These are phyloP conservation scores for Phialemoniopsis sp. DNA, from an alignment of 2,329 filamentous ascomycete species.

Conservation along the genomic window DNA sequence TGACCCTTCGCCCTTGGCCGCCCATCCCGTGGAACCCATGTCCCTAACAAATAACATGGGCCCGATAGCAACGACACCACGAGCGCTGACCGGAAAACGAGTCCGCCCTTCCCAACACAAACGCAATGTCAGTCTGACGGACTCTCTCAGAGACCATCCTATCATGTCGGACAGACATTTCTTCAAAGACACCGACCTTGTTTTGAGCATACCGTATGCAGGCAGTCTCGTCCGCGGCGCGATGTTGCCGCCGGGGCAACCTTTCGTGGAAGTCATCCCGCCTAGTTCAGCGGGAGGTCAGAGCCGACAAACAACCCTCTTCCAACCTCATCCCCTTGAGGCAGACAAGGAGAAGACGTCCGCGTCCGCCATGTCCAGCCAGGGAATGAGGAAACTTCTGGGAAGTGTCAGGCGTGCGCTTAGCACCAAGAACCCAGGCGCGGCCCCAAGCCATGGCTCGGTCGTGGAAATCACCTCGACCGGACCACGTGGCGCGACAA, in stretches of 20 bases:
- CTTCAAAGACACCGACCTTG: conserved; percentile 51
- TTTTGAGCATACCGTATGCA: conserved; percentile 63
- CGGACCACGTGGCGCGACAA: conserved; percentile 48
- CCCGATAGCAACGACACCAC: conserved; percentile 54
- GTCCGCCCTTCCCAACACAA: conserved; percentile 63
- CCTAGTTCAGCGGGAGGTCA: conserved; percentile 39
- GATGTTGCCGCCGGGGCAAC: conserved; percentile 74
- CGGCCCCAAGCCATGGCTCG: conserved; percentile 39
- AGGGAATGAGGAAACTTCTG: conserved; percentile 81
- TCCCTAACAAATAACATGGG: conserved; percentile 39
- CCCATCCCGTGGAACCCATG: conserved; percentile 53
- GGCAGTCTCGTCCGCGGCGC: conserved; percentile 87
- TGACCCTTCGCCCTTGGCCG: conserved; percentile 38
- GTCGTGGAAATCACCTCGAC: conserved; percentile 45
- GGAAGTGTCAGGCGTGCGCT: conserved; percentile 81
- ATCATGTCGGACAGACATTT: conserved; percentile 40
- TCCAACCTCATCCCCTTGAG: conserved; percentile 33
- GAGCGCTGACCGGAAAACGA: conserved; percentile 53
- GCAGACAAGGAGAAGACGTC: conserved; percentile 36
- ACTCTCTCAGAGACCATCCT: conserved; percentile 71
- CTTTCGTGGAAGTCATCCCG: conserved; percentile 68
- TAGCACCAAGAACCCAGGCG: conserved; percentile 51
- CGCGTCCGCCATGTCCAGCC: conserved; percentile 58
- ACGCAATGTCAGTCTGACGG: conserved; percentile 81
- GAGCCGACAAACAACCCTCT: conserved; percentile 51